Evolutionary conservation across 2,329 filamentous ascomycete genomes (phyloP).

Genomic region (Alternaria gansuensis): DNA sequence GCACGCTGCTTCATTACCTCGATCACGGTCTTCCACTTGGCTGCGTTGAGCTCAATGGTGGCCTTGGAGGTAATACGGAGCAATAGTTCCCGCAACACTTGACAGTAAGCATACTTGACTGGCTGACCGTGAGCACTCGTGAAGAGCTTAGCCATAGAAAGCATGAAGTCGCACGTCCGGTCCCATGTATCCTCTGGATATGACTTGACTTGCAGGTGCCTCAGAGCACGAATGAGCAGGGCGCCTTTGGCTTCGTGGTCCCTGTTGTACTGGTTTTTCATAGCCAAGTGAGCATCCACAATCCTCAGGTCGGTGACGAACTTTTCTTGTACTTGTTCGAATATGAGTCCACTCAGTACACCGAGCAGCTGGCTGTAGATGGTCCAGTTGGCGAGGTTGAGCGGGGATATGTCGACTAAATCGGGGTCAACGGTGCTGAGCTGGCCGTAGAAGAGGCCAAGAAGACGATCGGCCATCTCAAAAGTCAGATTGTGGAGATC

Average conservation of each 20-base stretch:
- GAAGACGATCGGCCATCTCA: slow-evolving; percentile 93
- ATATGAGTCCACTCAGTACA: slow-evolving; percentile 95
- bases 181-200: slow-evolving; percentile 80
- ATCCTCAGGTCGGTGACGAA: slow-evolving; percentile 83
- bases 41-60: slow-evolving; percentile 76
- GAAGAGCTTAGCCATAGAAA: slow-evolving; percentile 82
- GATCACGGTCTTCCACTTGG: slow-evolving; percentile 88
- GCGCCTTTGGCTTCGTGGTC: slow-evolving; percentile 84
- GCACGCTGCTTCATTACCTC: slow-evolving; percentile 80
- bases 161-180: slow-evolving; percentile 88
- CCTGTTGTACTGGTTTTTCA: slow-evolving; percentile 72
- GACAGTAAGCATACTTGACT: slow-evolving; percentile 94
- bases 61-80: slow-evolving; percentile 86
- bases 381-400: slow-evolving; percentile 94
- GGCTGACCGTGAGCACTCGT: slow-evolving; percentile 84
- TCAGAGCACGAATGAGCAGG: slow-evolving; percentile 89
- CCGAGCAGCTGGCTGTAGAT: slow-evolving; percentile 92
- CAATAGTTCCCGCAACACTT: slow-evolving; percentile 85
- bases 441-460: slow-evolving; percentile 96
- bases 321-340: slow-evolving; percentile 80
- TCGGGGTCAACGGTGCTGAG: slow-evolving; percentile 88
- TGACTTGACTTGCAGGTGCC: slow-evolving; percentile 80
- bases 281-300: slow-evolving; percentile 76
- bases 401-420: slow-evolving; percentile 75
- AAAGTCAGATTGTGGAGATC: slow-evolving; percentile 80